A percentile compares a stretch with the other conserved stretches of the same genome.
phyloP scores from a whole-genome alignment of 2,329 filamentous ascomycete species.

The Teratosphaeria epicoccoides region DNA sequence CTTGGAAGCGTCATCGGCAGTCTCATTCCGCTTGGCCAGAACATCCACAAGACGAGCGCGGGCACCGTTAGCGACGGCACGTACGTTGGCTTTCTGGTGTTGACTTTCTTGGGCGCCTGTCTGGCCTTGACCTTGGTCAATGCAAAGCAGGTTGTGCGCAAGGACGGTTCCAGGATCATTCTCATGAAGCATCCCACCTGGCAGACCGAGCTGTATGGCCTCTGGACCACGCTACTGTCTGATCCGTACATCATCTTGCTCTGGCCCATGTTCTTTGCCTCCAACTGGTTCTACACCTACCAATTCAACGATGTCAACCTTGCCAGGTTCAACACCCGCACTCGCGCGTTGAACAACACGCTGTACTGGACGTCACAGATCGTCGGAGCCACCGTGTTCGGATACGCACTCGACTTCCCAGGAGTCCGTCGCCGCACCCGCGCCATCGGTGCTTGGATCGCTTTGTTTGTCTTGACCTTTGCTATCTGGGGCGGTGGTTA shows the following conservation, averaged over 20 bases:
- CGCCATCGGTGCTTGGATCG: slow-evolving; percentile 52
- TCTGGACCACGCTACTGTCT: slow-evolving; percentile 59
- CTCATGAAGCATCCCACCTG: slow-evolving; percentile 86
- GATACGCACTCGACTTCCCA: slow-evolving; percentile 55
- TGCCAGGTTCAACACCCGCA: slow-evolving; percentile 62
- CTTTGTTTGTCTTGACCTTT: slow-evolving; percentile 61
- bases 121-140: slow-evolving; percentile 62
- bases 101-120: slow-evolving; percentile 62
- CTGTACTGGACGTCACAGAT: slow-evolving; percentile 73
- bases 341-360: slow-evolving; percentile 63
- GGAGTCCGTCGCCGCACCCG: slow-evolving; percentile 52
- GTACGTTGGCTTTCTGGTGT: slow-evolving; percentile 80
- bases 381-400: slow-evolving; percentile 61
- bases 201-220: slow-evolving; percentile 65
- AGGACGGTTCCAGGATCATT: slow-evolving; percentile 69
- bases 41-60: slow-evolving; percentile 47
- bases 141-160: slow-evolving; percentile 60
- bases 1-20: slow-evolving; percentile 79
- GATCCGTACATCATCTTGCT: slow-evolving; percentile 65
- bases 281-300: slow-evolving; percentile 72
- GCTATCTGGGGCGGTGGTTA: slow-evolving; percentile 75
- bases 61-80: slow-evolving; percentile 60
- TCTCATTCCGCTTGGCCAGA: slow-evolving; percentile 62
- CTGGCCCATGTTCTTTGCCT: slow-evolving; percentile 73
- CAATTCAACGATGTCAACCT: slow-evolving; percentile 66